Evolutionary conservation across 179 eudicot genomes (phyloP).

Genomic region (Nepenthes alata): DNA sequence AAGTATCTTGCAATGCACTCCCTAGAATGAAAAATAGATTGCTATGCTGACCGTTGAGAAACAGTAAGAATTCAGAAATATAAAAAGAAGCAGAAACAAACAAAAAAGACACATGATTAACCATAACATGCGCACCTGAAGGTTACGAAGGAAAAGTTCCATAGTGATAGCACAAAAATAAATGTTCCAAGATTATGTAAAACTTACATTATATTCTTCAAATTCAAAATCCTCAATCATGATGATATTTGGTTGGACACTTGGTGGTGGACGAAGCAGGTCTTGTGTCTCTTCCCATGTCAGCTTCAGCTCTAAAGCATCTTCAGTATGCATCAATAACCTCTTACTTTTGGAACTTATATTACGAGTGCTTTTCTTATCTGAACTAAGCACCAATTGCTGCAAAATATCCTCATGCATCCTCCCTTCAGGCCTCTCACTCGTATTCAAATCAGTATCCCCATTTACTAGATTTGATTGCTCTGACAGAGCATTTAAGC

Average conservation of each 20-base stretch:
- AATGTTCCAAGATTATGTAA: not conserved
- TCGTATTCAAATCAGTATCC: slow-evolving; percentile 20
- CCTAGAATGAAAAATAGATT: not conserved
- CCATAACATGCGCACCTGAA: not conserved
- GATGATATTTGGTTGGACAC: slow-evolving; percentile 25
- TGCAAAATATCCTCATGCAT: slow-evolving; percentile 31
- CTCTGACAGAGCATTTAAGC: slow-evolving; percentile 13
- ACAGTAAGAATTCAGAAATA: not conserved
- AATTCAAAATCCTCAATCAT: slow-evolving; percentile 33
- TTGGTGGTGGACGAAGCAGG: slow-evolving; percentile 34
- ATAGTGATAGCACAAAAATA: not conserved
- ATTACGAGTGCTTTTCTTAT: slow-evolving; percentile 59
- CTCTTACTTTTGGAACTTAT: slow-evolving; percentile 35
- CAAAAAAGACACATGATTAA: not conserved
- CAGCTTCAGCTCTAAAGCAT: slow-evolving; percentile 30
- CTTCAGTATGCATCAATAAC: slow-evolving; percentile 26
- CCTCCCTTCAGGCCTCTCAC: slow-evolving; percentile 41
- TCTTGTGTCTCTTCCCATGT: slow-evolving; percentile 42
- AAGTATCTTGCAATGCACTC: not conserved
- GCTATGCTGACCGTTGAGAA: not conserved
- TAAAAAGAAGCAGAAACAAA: not conserved
- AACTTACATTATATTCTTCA: slow-evolving; percentile 42
- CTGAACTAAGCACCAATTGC: slow-evolving; percentile 26
- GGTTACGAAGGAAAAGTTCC: not conserved
- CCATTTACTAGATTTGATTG: slow-evolving; percentile 18